Percentiles rank a stretch among this genome's conserved stretches.
phyloP scores from a whole-genome alignment of 441 rosid genomes.

The Populus hybrid region DNA sequence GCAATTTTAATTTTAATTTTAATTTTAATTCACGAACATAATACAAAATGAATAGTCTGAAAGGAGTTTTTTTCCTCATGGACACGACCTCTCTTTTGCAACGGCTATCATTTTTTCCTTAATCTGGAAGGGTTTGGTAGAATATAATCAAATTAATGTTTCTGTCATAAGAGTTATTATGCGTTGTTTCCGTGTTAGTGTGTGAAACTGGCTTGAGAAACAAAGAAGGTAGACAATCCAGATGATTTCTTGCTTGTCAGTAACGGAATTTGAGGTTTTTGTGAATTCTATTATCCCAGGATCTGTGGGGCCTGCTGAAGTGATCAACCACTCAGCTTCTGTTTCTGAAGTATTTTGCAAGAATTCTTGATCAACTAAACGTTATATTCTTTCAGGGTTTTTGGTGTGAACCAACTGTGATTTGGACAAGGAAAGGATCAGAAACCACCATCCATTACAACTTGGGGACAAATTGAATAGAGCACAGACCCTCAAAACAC shows the following conservation, averaged over 20 bases:
- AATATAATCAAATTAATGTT: background rate
- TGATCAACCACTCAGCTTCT: slow-evolving; percentile 5
- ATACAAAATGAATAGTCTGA: too few species aligned
- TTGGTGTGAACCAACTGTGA: slow-evolving; percentile 6
- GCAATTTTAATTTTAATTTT: background rate
- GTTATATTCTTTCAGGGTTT: background rate
- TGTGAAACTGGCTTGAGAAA: background rate
- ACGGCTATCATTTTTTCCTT: background rate
- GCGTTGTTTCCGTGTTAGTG: background rate
- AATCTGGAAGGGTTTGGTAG: background rate
- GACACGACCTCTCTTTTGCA: background rate
- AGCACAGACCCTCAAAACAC: background rate
- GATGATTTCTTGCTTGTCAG: background rate
- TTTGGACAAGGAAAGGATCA: background rate
- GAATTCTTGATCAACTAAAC: slow-evolving; percentile 4
- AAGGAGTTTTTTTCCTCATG: background rate
- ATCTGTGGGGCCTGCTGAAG: background rate
- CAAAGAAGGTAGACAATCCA: background rate
- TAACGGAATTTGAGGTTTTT: background rate
- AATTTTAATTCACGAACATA: background rate
- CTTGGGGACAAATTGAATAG: background rate
- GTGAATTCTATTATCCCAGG: background rate
- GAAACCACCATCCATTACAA: background rate
- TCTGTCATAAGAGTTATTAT: background rate
- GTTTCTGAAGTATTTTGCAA: slow-evolving; percentile 13